A percentile compares a stretch with the other conserved stretches of the same genome.
phyloP scores from a whole-genome alignment of 768 basidiomycete species.

The Boletus speciosus region DNA sequence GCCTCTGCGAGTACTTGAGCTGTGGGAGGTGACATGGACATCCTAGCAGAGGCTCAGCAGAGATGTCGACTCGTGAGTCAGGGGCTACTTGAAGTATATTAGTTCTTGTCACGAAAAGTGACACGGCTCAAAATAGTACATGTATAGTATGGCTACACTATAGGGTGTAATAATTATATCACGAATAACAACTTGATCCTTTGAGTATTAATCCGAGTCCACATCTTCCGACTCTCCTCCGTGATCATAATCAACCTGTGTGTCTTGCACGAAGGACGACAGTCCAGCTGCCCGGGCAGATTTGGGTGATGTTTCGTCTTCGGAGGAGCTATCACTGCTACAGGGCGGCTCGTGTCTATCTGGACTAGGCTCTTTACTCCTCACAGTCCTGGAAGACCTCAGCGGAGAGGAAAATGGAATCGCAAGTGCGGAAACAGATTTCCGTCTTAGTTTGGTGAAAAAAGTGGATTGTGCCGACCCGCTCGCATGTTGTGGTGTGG shows the following conservation, averaged over 20 bases:
- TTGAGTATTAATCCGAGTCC: slow-evolving; percentile 20
- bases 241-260: slow-evolving; percentile 16
- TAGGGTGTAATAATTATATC: not conserved
- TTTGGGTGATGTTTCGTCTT: slow-evolving; percentile 31
- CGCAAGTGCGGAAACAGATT: slow-evolving; percentile 43
- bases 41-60: slow-evolving; percentile 10
- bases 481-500: slow-evolving; percentile 6
- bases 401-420: slow-evolving; percentile 33
- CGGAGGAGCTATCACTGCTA: slow-evolving; percentile 63
- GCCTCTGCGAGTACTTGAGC: slow-evolving; percentile 29
- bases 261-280: slow-evolving; percentile 4
- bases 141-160: slow-evolving; percentile 2
- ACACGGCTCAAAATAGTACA: not conserved
- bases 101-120: not conserved
- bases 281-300: slow-evolving; percentile 5
- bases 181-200: not conserved
- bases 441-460: slow-evolving; percentile 41
- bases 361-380: slow-evolving; percentile 28
- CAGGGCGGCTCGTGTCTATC: slow-evolving; percentile 38
- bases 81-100: slow-evolving; percentile 11
- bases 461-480: slow-evolving; percentile 31
- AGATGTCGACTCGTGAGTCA: not conserved
- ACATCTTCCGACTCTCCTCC: slow-evolving; percentile 17
- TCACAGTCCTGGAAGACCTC: slow-evolving; percentile 18
- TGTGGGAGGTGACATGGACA: slow-evolving; percentile 6